Conservation (phyloP, 139 green algal genomes). For the Coccomyxa sp. region DNA sequence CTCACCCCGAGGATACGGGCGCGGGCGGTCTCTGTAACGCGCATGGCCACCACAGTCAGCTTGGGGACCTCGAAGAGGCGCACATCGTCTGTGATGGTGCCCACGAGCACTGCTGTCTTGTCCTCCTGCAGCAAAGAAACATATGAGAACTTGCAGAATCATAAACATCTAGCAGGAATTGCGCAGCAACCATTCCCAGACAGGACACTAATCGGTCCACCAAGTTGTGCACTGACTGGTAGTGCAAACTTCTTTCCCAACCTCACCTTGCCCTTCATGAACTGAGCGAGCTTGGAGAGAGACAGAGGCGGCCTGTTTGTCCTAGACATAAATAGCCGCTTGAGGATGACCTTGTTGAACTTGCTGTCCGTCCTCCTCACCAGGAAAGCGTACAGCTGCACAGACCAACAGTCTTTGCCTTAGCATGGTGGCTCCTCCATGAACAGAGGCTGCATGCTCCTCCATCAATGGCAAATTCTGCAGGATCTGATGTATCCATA, state of each 20-base stretch:
- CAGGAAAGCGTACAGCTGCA: slow-evolving; percentile 98
- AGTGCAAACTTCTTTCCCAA: not conserved
- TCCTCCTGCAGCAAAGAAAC: slow-evolving; percentile 41
- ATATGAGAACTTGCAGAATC: not conserved
- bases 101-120: slow-evolving; percentile 92
- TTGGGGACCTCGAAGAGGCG: slow-evolving; percentile 91
- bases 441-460: not conserved
- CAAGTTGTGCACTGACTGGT: not conserved
- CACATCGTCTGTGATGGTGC: slow-evolving; percentile 93
- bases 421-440: not conserved
- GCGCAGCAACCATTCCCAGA: too few species aligned
- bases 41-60: slow-evolving; percentile 83
- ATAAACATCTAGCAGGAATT: too few species aligned
- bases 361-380: slow-evolving; percentile 86
- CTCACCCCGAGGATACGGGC: slow-evolving; percentile 92
- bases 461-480: not conserved
- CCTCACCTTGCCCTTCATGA: slow-evolving; percentile 89
- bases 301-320: slow-evolving; percentile 93
- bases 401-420: not conserved
- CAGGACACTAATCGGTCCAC: too few species aligned
- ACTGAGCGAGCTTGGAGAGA: slow-evolving; percentile 87
- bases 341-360: slow-evolving; percentile 98
- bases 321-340: slow-evolving; percentile 93
- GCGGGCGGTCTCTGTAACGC: slow-evolving; percentile 95
- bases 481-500: not conserved